Percentiles rank a stretch among this genome's conserved stretches.
Evolutionary conservation across 768 basidiomycete genomes (phyloP).

Genomic region (Lenzites betulinus): DNA sequence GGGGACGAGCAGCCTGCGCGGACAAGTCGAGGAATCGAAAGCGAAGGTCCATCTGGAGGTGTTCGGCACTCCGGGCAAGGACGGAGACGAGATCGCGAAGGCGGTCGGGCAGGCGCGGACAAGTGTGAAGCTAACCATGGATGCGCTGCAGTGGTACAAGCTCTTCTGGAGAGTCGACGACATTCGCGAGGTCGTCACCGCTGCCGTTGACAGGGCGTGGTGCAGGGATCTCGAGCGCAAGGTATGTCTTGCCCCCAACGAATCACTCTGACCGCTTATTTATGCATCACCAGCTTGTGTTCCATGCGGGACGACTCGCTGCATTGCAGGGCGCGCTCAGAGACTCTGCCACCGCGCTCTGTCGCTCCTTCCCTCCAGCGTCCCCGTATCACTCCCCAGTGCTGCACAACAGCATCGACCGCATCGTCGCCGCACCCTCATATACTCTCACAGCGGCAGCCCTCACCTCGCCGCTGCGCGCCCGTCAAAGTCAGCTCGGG

Average conservation of each 20-base stretch:
- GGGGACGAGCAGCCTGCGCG: slow-evolving; percentile 19
- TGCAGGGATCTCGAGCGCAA: slow-evolving; percentile 36
- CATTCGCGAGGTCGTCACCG: slow-evolving; percentile 36
- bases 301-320: slow-evolving; percentile 62
- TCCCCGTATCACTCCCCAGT: slow-evolving; percentile 51
- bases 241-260: slow-evolving; percentile 15
- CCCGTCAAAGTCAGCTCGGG: slow-evolving; percentile 56
- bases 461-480: slow-evolving; percentile 52
- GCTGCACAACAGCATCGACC: slow-evolving; percentile 59
- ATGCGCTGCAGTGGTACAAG: slow-evolving; percentile 42
- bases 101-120: slow-evolving; percentile 33
- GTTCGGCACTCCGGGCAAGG: slow-evolving; percentile 21
- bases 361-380: slow-evolving; percentile 40
- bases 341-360: slow-evolving; percentile 41
- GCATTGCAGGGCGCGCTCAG: slow-evolving; percentile 47
- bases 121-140: slow-evolving; percentile 35
- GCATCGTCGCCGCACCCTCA: slow-evolving; percentile 48
- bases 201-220: slow-evolving; percentile 38
- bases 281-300: slow-evolving; percentile 54
- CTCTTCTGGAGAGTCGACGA: slow-evolving; percentile 45
- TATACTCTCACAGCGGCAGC: slow-evolving; percentile 46
- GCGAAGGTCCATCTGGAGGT: slow-evolving; percentile 25
- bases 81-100: slow-evolving; percentile 24
- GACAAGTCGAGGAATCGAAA: slow-evolving; percentile 27
- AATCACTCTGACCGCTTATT: background rate